A percentile compares a stretch with the other conserved stretches of the same genome.
Evolutionary conservation across 1,139 yeast genomes (phyloP).

Genomic region (Scheffersomyces insectosa): DNA sequence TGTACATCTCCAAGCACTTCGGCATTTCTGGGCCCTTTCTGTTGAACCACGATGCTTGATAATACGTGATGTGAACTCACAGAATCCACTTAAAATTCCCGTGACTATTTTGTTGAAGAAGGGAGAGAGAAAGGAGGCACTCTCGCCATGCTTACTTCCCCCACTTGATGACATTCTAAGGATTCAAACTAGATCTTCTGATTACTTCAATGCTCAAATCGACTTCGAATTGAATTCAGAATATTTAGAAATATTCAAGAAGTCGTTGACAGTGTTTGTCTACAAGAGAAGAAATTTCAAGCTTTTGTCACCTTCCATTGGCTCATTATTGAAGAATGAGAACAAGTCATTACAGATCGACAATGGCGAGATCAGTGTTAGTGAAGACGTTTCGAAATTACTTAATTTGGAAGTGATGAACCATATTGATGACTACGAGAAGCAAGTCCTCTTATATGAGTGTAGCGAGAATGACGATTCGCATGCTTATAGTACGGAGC

Average conservation of each 20-base stretch:
- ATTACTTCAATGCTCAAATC: constrained; percentile 45
- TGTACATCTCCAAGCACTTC: constrained; percentile 77
- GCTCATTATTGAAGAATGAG: constrained; percentile 38
- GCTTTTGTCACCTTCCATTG: constrained; percentile 35
- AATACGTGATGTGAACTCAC: constrained; percentile 66
- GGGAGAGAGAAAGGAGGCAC: constrained; percentile 29
- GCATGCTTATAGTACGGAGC: constrained; percentile 18
- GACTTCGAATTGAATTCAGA: constrained; percentile 41
- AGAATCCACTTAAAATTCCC: constrained; percentile 52
- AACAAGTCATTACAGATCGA: constrained; percentile 30
- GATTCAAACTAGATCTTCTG: constrained; percentile 42
- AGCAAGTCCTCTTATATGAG: constrained; percentile 34
- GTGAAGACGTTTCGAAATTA: constrained; percentile 24
- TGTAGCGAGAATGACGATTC: constrained; percentile 19
- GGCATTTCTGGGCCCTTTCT: constrained; percentile 91
- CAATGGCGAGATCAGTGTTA: constrained; percentile 28
- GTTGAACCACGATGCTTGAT: constrained; percentile 80
- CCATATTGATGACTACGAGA: constrained; percentile 33
- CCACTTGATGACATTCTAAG: constrained; percentile 48
- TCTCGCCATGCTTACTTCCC: constrained; percentile 74
- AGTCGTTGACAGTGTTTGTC: constrained; percentile 50
- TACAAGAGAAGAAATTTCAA: constrained; percentile 48
- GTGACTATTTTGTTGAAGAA: constrained; percentile 46
- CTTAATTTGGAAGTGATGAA: constrained; percentile 27
- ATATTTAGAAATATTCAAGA: constrained; percentile 44